Base-by-base conservation (phyloP, 257 asterid species). In the Capsicum chinense region DNA sequence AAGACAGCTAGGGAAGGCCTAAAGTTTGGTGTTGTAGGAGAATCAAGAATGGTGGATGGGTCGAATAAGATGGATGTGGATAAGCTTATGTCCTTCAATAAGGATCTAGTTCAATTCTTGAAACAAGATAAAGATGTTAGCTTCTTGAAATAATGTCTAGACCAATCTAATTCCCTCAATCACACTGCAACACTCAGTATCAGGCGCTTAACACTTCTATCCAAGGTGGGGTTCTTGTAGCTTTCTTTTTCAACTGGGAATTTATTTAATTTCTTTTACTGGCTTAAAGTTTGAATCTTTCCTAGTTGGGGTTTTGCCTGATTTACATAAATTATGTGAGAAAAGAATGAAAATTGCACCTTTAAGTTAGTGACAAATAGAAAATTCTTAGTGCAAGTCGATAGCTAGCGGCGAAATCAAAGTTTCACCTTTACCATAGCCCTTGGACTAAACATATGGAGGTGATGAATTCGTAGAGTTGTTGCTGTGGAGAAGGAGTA, bases 71-170 rank as follows among this genome's bases (percentile, higher is more conserved):
- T 93, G 16, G 89, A 91, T 50, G 87, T 88, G 90, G 95, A 91
- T 48, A 91, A 89, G 60, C 87, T 91, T 60, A 80, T 89, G 66
- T 88, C 83, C 44, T 87, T 83, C 83, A 81, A 94, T 85, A 83
- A 88, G 64, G 93, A 92, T 84, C 88, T 95, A 83, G 86, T 90
- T 21, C 88, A 84, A 47, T 71, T 95, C 5, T 81, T 95, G 87
- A 89, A 88, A 52, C 87, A 88, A 44, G 93, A 89, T 16, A 92
- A 89, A 84, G 96, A 93, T 68, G 54, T 83, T 62, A 85, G 21
- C 56, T 81, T 19, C 81, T 90, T 91, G 79, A 91, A 89, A 85
- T 90, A 91, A 67, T 88, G 89, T 81, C 85, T 88, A 76, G 86
- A 85, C 50, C 97, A 90, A 39, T 89, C 88, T 35, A 79, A 85